These are phyloP conservation scores for Aspergillus novofumigatus DNA, from an alignment of 2,329 filamentous ascomycete genomes.

Conservation along the genomic window DNA sequence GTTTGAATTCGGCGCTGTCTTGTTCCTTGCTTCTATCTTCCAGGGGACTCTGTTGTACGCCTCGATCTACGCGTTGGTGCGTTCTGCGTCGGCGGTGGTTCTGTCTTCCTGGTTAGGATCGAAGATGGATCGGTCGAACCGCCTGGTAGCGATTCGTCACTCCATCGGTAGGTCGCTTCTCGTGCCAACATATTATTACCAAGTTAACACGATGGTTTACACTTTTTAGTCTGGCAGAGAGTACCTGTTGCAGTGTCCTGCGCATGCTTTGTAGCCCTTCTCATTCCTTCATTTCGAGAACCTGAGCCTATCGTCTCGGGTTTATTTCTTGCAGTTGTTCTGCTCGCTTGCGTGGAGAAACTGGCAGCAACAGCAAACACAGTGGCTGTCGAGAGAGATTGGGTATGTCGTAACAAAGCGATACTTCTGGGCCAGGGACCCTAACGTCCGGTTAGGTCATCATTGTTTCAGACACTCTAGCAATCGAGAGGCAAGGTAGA, in stretches of 20 bases:
- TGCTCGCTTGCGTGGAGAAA: slow-evolving; percentile 67
- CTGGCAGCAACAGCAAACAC: slow-evolving; percentile 61
- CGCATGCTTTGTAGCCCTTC: slow-evolving; percentile 41
- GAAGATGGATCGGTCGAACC: slow-evolving; percentile 54
- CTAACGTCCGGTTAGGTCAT: slow-evolving; percentile 19
- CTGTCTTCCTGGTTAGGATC: slow-evolving; percentile 57
- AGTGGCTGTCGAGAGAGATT: slow-evolving; percentile 67
- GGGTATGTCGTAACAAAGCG: slow-evolving; percentile 38
- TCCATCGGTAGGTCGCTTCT: slow-evolving; percentile 41
- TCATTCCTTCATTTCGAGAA: slow-evolving; percentile 1
- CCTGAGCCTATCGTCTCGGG: slow-evolving; percentile 9
- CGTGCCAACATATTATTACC: too few species aligned
- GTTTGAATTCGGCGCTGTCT: slow-evolving; percentile 60
- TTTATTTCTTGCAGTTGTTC: slow-evolving; percentile 36
- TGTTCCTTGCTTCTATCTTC: slow-evolving; percentile 55
- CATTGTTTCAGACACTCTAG: slow-evolving; percentile 27
- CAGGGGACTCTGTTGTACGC: slow-evolving; percentile 60
- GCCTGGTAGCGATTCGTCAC: slow-evolving; percentile 48
- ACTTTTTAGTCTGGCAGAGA: slow-evolving; percentile 30
- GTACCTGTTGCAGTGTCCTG: slow-evolving; percentile 47
- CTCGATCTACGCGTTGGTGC: slow-evolving; percentile 64
- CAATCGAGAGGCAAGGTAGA: slow-evolving; percentile 43
- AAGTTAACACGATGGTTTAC: not conserved
- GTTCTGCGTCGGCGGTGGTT: slow-evolving; percentile 55
- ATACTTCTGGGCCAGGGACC: not conserved